Evolutionary conservation across 2,329 filamentous ascomycete genomes (phyloP), one percentile per base, ranked within the genome.

Genomic region (Epichloe scottii): DNA sequence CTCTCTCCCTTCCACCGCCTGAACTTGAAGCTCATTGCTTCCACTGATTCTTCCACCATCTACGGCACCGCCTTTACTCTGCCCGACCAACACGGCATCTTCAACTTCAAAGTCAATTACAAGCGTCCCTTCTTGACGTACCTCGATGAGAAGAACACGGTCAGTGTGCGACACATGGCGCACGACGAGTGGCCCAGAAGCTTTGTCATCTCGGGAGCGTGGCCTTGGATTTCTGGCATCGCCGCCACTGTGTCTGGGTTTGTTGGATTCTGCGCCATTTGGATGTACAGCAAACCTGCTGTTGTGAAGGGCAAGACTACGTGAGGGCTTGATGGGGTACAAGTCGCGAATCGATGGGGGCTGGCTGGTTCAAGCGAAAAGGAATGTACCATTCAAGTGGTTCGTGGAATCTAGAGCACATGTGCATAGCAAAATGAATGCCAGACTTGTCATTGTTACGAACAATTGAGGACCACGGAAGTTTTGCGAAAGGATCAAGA

Each of bases 1-100:
- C 85, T 98, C 45, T 96, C 91, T 1, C 91, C 93, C 51, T 97
- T 96, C 81, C 85, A 96, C 72, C 90, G 93, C 41, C 77, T 97
- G 35, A 75, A 82, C 53, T 82, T 98, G 34, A 61, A 71, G 8
- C 78, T 80, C 14, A 17, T 49, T 10, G 68, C 70, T 34, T 74
- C 74, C 26, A 84, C 82, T 1, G 68, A 75, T 50, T 83, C 87
- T 60, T 81, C 82, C 56, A 84, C 87, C 47, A 77, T 86, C 55
- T 98, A 84, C 74, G 77, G 78, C 56, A 77, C 79, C 44, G 77
- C 79, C 23, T 96, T 98, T 71, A 85, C 77, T 56, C 78, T 91
- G 4, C 93, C 93, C 4, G 93, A 98, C 67, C 93, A 98, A 71
- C 93, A 98, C 72, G 93, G 93, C 65, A 96, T 98, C 71, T 98